phyloP scores from a whole-genome alignment of 73 alveolate genomes.

The Halteria grandinella region DNA sequence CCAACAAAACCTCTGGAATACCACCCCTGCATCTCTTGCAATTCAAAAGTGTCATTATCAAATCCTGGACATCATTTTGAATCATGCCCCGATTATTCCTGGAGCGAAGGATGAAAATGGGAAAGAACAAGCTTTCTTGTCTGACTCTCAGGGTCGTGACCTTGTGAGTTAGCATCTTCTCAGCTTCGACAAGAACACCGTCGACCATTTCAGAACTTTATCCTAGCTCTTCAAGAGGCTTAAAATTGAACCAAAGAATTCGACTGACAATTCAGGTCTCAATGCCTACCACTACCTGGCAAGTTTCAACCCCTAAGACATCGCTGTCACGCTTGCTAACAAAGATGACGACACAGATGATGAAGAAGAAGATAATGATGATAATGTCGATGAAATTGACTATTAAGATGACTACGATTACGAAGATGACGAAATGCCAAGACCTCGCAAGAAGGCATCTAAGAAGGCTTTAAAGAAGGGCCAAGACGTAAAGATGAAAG shows the following conservation, averaged over 20 bases:
- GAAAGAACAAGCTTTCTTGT: slow-evolving; percentile 78
- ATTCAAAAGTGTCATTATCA: slow-evolving; percentile 91
- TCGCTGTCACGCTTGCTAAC: not conserved
- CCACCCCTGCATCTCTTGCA: slow-evolving; percentile 92
- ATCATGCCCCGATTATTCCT: no score
- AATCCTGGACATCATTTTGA: slow-evolving; percentile 77
- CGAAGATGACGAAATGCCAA: no score
- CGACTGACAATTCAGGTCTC: slow-evolving; percentile 7
- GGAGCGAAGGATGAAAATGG: slow-evolving; percentile 22
- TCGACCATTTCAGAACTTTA: slow-evolving; percentile 68
- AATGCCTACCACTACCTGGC: slow-evolving; percentile 47
- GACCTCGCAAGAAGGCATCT: no score
- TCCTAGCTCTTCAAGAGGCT: not conserved
- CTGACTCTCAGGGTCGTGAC: slow-evolving; percentile 92
- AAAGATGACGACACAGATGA: not conserved
- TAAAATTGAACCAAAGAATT: not conserved
- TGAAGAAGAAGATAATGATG: slow-evolving; percentile 19
- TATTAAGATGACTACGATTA: not conserved
- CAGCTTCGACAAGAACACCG: slow-evolving; percentile 71
- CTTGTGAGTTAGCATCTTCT: slow-evolving; percentile 78
- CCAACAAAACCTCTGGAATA: slow-evolving; percentile 90
- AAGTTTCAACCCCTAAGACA: not conserved
- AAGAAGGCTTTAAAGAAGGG: no score
- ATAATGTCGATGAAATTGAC: not conserved
- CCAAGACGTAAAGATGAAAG: no score